A percentile compares a stretch with the other conserved stretches of the same genome.
Evolutionary conservation across 2,329 filamentous ascomycete species (phyloP).

Genomic region (Colletotrichum magnum): DNA sequence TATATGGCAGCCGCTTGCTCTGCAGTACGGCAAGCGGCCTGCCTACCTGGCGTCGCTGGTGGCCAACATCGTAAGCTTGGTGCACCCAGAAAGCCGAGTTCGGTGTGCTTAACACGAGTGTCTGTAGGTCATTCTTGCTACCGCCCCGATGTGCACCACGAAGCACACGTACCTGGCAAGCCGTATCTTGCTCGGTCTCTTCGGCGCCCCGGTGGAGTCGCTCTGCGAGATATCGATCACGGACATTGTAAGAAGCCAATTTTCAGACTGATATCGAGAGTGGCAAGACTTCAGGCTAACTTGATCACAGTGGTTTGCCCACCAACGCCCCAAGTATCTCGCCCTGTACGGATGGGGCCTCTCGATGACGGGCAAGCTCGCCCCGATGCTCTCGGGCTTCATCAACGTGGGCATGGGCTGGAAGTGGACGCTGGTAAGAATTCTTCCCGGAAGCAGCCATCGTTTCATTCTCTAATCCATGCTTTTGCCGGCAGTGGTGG

Average conservation of each 20-base stretch:
- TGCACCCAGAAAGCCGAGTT: no score
- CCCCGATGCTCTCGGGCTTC: slow-evolving; percentile 60
- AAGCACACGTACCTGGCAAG: slow-evolving; percentile 54
- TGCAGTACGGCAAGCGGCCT: slow-evolving; percentile 60
- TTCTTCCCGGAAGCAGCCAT: background rate
- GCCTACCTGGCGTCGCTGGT: slow-evolving; percentile 55
- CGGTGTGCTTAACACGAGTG: no score
- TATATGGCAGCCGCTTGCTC: slow-evolving; percentile 63
- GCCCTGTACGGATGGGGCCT: slow-evolving; percentile 58
- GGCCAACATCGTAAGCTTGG: slow-evolving; percentile 46
- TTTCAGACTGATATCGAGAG: accelerated
- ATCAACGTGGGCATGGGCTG: slow-evolving; percentile 58
- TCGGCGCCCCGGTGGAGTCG: slow-evolving; percentile 61
- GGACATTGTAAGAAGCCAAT: slow-evolving; percentile 50
- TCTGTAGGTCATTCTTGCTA: slow-evolving; percentile 44
- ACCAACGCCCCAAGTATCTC: slow-evolving; percentile 60
- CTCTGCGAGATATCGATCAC: slow-evolving; percentile 61
- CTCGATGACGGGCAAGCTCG: slow-evolving; percentile 58
- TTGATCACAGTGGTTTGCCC: slow-evolving; percentile 50
- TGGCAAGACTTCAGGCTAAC: slow-evolving; percentile 5
- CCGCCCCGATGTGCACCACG: slow-evolving; percentile 46
- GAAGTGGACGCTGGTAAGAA: slow-evolving; percentile 54
- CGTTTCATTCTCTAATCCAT: no score
- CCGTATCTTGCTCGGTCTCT: slow-evolving; percentile 59
- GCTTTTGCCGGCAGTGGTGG: slow-evolving; percentile 48